Percentiles rank a stretch among this genome's conserved stretches.
phyloP scores from a whole-genome alignment of 73 alveolate species.

The Paramecium octaurelia region DNA sequence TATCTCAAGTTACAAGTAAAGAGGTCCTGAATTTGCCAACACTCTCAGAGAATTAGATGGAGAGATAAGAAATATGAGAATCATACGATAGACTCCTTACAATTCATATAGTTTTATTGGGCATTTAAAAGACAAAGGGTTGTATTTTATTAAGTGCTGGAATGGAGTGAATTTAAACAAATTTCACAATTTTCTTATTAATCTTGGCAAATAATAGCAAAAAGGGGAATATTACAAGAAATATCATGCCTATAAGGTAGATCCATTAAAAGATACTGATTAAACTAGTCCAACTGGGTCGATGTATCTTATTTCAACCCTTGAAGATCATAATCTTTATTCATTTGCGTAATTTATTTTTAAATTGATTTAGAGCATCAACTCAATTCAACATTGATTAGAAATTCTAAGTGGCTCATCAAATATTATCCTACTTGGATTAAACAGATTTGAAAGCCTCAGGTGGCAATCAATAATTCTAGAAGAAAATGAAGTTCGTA shows the following conservation, averaged over 20 bases:
- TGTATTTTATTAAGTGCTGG: neutral
- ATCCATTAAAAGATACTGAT: neutral
- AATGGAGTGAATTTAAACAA: neutral
- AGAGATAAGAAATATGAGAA: neutral
- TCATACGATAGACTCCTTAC: neutral
- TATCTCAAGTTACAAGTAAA: neutral
- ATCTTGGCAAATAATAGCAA: neutral
- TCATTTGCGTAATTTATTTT: neutral
- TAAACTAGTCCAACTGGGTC: neutral
- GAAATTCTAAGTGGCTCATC: neutral
- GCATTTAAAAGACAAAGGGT: neutral
- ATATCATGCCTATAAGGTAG: neutral
- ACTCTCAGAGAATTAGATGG: neutral
- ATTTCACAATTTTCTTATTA: neutral
- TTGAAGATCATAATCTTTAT: neutral
- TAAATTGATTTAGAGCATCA: neutral
- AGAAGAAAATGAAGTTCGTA: neutral
- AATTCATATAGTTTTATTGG: neutral
- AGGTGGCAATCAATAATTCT: neutral
- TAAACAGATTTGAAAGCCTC: neutral
- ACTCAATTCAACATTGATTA: neutral
- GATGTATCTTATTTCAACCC: neutral
- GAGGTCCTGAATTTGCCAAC: neutral
- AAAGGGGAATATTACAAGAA: neutral
- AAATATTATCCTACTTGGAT: neutral